These are phyloP conservation scores for Populus euphratica DNA, from an alignment of 345 rosid genomes.

Conservation along the genomic window DNA sequence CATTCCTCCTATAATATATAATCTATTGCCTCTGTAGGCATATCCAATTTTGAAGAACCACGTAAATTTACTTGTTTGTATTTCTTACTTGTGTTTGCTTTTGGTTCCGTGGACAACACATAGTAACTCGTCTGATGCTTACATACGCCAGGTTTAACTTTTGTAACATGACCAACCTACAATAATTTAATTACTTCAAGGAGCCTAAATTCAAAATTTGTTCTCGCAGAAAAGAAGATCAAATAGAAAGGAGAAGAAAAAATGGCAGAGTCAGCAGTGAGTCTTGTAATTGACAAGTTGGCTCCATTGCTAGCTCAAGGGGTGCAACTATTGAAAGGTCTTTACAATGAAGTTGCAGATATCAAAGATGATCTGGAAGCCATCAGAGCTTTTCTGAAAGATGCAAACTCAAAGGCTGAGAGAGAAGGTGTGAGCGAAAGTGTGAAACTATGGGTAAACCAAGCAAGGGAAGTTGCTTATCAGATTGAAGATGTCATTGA, in stretches of 20 bases:
- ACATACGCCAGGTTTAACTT: no score
- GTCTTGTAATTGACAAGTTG: neutral
- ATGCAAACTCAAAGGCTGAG: conserved; percentile 26
- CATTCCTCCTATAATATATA: no score
- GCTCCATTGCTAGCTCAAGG: neutral
- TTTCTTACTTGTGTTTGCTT: no score
- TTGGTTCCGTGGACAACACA: no score
- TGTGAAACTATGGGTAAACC: conserved; percentile 31
- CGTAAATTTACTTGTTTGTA: no score
- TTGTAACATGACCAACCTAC: no score
- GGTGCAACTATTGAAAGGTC: conserved; percentile 1
- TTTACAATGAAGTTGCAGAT: conserved; percentile 1
- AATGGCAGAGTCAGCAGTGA: conserved; percentile 12
- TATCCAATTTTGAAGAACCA: no score
- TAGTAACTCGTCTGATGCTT: no score
- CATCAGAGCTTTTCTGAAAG: conserved; percentile 25
- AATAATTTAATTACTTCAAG: no score
- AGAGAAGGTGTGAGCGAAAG: conserved; percentile 1
- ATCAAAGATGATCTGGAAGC: conserved; percentile 11
- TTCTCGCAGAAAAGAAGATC: neutral
- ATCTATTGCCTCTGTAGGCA: no score
- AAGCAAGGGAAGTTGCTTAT: conserved; percentile 18
- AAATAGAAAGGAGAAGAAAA: neutral
- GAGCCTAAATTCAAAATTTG: no score
- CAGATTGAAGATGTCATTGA: no score